These are phyloP conservation scores for Trichoderma hamatum DNA, from an alignment of 2,329 filamentous ascomycete genomes.

Conservation along the genomic window DNA sequence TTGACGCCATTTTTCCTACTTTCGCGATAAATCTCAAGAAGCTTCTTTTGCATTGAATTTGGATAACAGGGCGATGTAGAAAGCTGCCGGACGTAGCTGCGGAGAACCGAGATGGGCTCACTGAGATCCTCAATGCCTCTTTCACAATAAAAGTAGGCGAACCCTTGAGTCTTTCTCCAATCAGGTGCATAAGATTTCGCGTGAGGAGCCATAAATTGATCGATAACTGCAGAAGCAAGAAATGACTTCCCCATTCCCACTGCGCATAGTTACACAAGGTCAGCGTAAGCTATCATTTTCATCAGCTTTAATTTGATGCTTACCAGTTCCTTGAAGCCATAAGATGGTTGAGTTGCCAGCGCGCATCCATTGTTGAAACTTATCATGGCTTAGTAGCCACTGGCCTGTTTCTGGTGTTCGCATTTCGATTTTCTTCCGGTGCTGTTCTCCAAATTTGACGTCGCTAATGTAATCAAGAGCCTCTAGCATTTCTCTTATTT, in stretches of 20 bases:
- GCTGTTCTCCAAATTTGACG: constrained; percentile 10
- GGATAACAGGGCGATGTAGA: not conserved
- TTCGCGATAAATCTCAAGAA: not conserved
- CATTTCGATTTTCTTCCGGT: not conserved
- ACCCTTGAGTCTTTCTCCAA: not conserved
- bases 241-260: constrained; percentile 16
- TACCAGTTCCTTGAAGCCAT: constrained; percentile 11
- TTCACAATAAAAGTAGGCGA: constrained; percentile 18
- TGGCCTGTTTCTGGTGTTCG: constrained; percentile 2
- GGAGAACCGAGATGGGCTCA: not conserved
- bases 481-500: not conserved
- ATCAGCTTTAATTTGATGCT: not conserved
- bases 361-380: not conserved
- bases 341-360: not conserved
- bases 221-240: constrained; percentile 6
- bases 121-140: not conserved
- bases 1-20: not conserved
- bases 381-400: not conserved
- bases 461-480: not conserved
- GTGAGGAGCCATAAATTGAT: not conserved
- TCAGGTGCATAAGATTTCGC: not conserved
- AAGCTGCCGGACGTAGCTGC: constrained; percentile 16
- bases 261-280: not conserved
- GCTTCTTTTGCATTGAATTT: not conserved
- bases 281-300: not conserved